Percentiles rank a stretch among this genome's conserved stretches.
Evolutionary conservation across 352 stramenopile species (phyloP).

Genomic region (Phytophthora lateralis): DNA sequence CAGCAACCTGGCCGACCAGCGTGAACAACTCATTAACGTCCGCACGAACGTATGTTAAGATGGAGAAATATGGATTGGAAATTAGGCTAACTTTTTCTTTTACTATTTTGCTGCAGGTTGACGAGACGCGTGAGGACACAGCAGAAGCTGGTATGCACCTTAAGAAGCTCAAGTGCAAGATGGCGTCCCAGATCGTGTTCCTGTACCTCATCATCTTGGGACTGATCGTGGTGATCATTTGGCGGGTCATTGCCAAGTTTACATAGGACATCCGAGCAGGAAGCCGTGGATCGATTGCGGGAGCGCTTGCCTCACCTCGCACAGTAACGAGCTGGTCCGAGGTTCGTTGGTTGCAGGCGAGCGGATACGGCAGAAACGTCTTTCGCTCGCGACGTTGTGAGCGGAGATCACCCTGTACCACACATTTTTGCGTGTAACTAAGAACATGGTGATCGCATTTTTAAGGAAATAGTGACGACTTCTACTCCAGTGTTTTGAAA

Average conservation of each 20-base stretch:
- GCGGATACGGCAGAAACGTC: background rate
- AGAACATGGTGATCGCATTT: slow-evolving; percentile 40
- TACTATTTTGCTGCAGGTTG: slow-evolving; percentile 38
- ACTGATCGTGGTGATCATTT: slow-evolving; percentile 74
- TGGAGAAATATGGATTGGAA: background rate
- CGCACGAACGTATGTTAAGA: slow-evolving; percentile 65
- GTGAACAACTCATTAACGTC: slow-evolving; percentile 79
- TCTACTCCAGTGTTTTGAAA: slow-evolving; percentile 1
- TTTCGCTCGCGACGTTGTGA: slow-evolving; percentile 6
- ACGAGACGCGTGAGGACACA: slow-evolving; percentile 75
- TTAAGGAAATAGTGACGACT: slow-evolving; percentile 9
- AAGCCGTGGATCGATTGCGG: background rate
- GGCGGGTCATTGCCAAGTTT: slow-evolving; percentile 71
- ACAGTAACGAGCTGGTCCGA: background rate
- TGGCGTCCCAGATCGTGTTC: slow-evolving; percentile 71
- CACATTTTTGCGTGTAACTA: slow-evolving; percentile 46
- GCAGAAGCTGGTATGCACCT: slow-evolving; percentile 70
- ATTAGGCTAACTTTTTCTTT: slow-evolving; percentile 5
- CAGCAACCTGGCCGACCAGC: slow-evolving; percentile 64
- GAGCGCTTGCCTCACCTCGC: background rate
- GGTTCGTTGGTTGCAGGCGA: background rate
- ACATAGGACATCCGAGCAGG: slow-evolving; percentile 22
- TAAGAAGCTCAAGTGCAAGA: slow-evolving; percentile 85
- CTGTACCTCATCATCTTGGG: slow-evolving; percentile 85
- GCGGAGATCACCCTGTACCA: slow-evolving; percentile 22